Conservation (phyloP, 257 asterid genomes). For the Nicotiana attenuata region DNA sequence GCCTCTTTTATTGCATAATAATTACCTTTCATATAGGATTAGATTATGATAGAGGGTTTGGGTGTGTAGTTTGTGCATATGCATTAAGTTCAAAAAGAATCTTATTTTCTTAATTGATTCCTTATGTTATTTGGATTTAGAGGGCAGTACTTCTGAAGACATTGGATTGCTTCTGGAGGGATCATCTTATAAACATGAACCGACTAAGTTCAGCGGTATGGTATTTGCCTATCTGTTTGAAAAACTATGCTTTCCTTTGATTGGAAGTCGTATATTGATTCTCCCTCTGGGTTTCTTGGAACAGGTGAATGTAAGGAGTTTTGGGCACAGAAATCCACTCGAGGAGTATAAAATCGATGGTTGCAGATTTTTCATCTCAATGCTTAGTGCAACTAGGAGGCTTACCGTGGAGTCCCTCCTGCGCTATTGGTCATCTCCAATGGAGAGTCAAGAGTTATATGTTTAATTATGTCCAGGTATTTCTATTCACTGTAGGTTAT, state of each 20-base stretch:
- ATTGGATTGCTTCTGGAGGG: conserved; percentile 97
- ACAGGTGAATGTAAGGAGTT: conserved; percentile 91
- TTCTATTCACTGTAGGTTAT: not conserved
- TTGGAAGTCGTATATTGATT: not conserved
- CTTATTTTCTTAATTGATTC: not conserved
- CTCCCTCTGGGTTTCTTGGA: conserved; percentile 2
- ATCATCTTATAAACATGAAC: conserved; percentile 98
- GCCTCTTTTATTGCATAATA: not conserved
- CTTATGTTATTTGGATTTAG: conserved; percentile 29
- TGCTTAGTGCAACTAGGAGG: conserved; percentile 91
- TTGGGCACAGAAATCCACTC: conserved; percentile 94
- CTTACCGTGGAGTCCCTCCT: conserved; percentile 84
- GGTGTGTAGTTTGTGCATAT: not conserved
- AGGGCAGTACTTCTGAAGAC: conserved; percentile 88
- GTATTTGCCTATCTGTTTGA: not conserved
- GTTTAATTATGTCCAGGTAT: conserved; percentile 17
- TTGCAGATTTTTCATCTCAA: conserved; percentile 91
- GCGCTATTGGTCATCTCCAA: conserved; percentile 85
- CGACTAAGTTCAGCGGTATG: conserved; percentile 88
- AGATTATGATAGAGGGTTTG: not conserved
- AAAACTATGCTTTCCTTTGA: not conserved
- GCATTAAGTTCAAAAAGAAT: not conserved
- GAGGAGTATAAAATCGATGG: conserved; percentile 99
- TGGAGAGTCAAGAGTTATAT: conserved; percentile 74
- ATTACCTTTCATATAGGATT: not conserved